Percentiles rank a stretch among this genome's conserved stretches.
Evolutionary conservation across 495 filamentous ascomycete species (phyloP).

Genomic region (Penicillium egyptiacum): DNA sequence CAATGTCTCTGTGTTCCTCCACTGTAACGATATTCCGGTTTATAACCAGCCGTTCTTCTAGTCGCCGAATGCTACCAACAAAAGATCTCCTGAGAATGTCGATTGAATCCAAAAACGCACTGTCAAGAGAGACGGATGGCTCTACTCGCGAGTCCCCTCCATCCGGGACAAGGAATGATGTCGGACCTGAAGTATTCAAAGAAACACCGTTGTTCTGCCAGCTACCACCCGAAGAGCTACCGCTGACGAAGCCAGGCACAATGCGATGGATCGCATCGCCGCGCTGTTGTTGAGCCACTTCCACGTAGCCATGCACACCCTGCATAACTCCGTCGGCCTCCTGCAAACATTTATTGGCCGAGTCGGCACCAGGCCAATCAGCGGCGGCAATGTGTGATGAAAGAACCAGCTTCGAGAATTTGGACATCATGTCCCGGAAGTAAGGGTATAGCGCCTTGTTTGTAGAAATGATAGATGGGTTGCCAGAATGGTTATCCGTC

Average conservation of each 20-base stretch:
- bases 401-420: conserved; percentile 95
- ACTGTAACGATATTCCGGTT: conserved; percentile 74
- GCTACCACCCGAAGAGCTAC: conserved; percentile 76
- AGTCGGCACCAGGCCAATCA: conserved; percentile 84
- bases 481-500: conserved; percentile 97
- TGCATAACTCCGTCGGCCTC: conserved; percentile 94
- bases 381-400: conserved; percentile 98
- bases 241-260: conserved; percentile 85
- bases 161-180: conserved; percentile 81
- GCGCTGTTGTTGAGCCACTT: conserved; percentile 87
- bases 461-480: conserved; percentile 97
- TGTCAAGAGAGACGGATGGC: conserved; percentile 70
- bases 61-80: conserved; percentile 73
- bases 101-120: conserved; percentile 72
- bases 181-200: conserved; percentile 65
- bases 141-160: conserved; percentile 67
- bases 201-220: conserved; percentile 91
- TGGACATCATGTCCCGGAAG: conserved; percentile 99
- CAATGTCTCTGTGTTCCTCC: conserved; percentile 67
- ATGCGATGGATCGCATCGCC: conserved; percentile 87
- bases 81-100: conserved; percentile 82
- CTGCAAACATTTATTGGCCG: conserved; percentile 87
- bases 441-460: conserved; percentile 96
- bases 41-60: conserved; percentile 79
- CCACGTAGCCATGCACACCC: conserved; percentile 92